These are phyloP conservation scores for Sporothrix luriei DNA, from an alignment of 2,329 filamentous ascomycete species.

Conservation along the genomic window DNA sequence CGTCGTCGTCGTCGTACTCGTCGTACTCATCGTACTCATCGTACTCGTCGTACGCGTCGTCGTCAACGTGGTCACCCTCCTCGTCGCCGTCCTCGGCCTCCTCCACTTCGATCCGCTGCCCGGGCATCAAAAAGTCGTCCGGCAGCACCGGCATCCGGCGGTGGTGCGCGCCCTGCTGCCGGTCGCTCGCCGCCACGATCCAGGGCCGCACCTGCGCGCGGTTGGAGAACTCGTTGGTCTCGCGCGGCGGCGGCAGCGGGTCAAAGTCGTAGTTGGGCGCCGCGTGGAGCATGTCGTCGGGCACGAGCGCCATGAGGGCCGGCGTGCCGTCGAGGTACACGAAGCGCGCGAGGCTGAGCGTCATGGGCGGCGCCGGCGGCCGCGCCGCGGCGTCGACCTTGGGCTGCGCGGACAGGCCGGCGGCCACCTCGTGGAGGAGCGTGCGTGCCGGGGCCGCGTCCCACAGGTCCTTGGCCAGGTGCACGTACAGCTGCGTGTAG, in stretches of 20 bases:
- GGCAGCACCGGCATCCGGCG: slow-evolving; percentile 1
- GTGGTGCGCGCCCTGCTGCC: slow-evolving; percentile 20
- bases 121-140: slow-evolving; percentile 21
- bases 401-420: background rate
- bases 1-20: background rate
- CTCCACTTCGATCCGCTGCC: background rate
- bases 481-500: slow-evolving; percentile 73
- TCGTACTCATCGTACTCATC: background rate
- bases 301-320: slow-evolving; percentile 69
- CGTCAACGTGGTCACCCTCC: background rate
- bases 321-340: slow-evolving; percentile 77
- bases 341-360: slow-evolving; percentile 67
- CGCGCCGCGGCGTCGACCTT: slow-evolving; percentile 45
- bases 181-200: slow-evolving; percentile 38
- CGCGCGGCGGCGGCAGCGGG: slow-evolving; percentile 70
- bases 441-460: slow-evolving; percentile 71
- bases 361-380: slow-evolving; percentile 45
- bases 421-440: slow-evolving; percentile 68
- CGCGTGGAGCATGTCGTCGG: slow-evolving; percentile 63
- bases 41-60: background rate
- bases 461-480: slow-evolving; percentile 80
- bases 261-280: slow-evolving; percentile 77
- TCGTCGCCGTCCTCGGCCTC: background rate
- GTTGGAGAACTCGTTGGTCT: slow-evolving; percentile 56
- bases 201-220: slow-evolving; percentile 50